Evolutionary conservation across 139 green algal species (phyloP), one percentile per base, ranked within the genome.

Genomic region (Auxenochlorella pyrenoidosa): DNA sequence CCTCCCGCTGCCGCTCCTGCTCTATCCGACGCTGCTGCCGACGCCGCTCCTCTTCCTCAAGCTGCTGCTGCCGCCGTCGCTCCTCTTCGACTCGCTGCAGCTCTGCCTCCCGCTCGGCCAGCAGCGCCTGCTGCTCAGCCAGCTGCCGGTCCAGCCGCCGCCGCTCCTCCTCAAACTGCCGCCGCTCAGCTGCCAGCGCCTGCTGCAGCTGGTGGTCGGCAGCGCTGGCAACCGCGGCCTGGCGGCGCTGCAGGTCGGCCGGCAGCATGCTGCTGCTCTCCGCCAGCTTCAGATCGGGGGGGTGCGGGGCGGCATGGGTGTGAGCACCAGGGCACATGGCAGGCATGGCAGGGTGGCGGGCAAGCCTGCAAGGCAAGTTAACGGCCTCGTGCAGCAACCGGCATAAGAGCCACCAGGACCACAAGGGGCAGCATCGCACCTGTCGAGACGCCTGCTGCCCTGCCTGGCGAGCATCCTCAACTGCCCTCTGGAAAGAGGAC

Each of bases 161-260:
- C 59, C 84, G 84, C 73, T 88, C 84, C 75, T 54, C 32, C 43
- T 76, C 47, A 76, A 78, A 88, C 38, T 88, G 54, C 72, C 66
- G 30, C 58, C 84, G 73, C 73, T 88, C 84, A 4, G 41, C 41
- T 2, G 73, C 54, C 73, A 83, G 84, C 59, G 32, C 32, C 34
- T 66, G 8, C 58, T 83, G 58, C 73, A 88, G 58, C 72, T 65
- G 43, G 44, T 72, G 51, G 51, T 83, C 83, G 0, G 44, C 68
- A 6, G n/a, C 81, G 0, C 54, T 68, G 3, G 75, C 75, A 40
- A 77, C 84, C 5, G 75, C 84, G 8, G 51, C 84, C 59, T 83
- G 73, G 22, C 75, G 84, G 59, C 58, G 54, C 59, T 83, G 84
- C 73, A 84, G 84, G 38, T 63, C 30, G 5, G 75, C 73, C 3